These are phyloP conservation scores for Aureobasidium leucospermi DNA, from an alignment of 2,329 filamentous ascomycete genomes.

Conservation along the genomic window DNA sequence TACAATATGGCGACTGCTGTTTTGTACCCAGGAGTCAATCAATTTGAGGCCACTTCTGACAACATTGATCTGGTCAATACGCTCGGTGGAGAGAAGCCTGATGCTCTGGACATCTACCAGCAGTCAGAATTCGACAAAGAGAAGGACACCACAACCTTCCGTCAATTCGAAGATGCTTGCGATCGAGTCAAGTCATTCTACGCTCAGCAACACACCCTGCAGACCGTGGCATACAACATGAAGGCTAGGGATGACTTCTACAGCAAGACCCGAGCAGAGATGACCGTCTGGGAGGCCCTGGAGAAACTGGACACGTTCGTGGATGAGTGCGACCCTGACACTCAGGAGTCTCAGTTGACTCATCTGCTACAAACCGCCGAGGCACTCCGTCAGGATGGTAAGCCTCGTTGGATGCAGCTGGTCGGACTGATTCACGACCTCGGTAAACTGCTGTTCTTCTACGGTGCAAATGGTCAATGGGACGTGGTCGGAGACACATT, in stretches of 20 bases:
- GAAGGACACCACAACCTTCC: conserved; percentile 74
- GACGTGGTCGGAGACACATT: conserved; percentile 87
- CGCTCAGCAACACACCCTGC: conserved; percentile 60
- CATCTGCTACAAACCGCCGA: conserved; percentile 84
- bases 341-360: conserved; percentile 78
- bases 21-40: no score
- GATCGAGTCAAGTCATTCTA: conserved; percentile 85
- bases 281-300: conserved; percentile 87
- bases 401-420: conserved; percentile 75
- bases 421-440: conserved; percentile 72
- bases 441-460: conserved; percentile 73
- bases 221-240: conserved; percentile 79
- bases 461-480: conserved; percentile 82
- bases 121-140: conserved; percentile 61
- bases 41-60: conserved; percentile 50
- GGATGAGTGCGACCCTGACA: conserved; percentile 87
- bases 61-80: conserved; percentile 55
- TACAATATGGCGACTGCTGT: no score
- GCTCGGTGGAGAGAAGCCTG: conserved; percentile 44
- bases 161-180: conserved; percentile 76
- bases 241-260: conserved; percentile 66
- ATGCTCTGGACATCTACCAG: conserved; percentile 46
- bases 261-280: conserved; percentile 60
- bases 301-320: conserved; percentile 87
- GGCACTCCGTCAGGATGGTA: conserved; percentile 77